Conservation (phyloP, 805 yeast species). For the Lachancea meyersii region DNA sequence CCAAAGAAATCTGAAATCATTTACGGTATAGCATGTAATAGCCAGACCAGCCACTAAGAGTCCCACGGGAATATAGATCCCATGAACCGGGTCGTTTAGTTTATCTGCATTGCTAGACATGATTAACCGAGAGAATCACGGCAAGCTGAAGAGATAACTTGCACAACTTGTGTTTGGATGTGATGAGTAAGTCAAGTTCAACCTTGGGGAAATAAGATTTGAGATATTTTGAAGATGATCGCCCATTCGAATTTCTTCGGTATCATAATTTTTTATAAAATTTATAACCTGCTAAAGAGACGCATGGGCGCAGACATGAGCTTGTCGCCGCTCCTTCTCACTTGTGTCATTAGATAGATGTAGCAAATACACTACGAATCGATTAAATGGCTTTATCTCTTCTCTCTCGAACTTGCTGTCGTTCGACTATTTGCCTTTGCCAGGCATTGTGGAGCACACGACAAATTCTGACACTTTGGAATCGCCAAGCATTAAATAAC, state of each 20-base stretch:
- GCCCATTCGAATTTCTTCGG: neutral
- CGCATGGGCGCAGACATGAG: no score
- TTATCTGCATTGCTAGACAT: slow-evolving; percentile 33
- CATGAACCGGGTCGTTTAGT: slow-evolving; percentile 66
- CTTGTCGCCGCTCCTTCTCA: no score
- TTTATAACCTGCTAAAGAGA: neutral
- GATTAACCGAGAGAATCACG: neutral
- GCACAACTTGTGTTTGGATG: neutral
- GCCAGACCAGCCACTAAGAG: slow-evolving; percentile 55
- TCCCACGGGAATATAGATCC: slow-evolving; percentile 63
- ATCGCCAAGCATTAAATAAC: no score
- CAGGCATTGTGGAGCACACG: no score
- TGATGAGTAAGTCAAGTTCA: neutral
- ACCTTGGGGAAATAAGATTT: neutral
- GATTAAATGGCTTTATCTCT: no score
- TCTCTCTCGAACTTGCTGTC: no score
- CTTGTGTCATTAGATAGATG: no score
- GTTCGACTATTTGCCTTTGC: no score
- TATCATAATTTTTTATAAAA: neutral
- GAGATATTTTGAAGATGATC: neutral
- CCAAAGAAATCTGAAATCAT: slow-evolving; percentile 28
- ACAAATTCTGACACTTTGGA: no score
- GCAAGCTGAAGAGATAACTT: no score
- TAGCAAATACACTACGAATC: no score
- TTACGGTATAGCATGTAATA: slow-evolving; percentile 43